Base-by-base conservation (phyloP, 768 basidiomycete genomes). In the Leucocoprinus birnbaumii region DNA sequence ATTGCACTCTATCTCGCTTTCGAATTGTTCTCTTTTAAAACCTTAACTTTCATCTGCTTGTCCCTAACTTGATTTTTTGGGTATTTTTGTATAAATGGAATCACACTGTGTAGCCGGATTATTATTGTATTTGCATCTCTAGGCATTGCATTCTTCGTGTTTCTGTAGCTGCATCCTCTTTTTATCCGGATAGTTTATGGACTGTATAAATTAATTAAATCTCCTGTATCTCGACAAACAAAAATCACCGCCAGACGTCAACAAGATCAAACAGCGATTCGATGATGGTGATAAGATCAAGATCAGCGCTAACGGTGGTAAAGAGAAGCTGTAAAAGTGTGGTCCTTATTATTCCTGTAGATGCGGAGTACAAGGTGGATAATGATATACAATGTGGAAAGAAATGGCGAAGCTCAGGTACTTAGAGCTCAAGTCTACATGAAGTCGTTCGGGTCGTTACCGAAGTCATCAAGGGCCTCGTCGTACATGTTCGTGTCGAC, bases 381-480 rank as follows among this genome's bases (percentile, higher is more conserved):
- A 42, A 48, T 42, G 38, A 41, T 47, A 47, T 37, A 57, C 38
- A 51, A 19, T 37, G n/a, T n/a, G n/a, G 44, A 41, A 14, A 27
- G 24, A 40, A 41, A 34, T 10, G 19, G 21, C n/a, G 27, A 35
- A 11, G 37, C 37, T 11, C 22, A 24, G 56, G 60, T 67, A 38
- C 45, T 5, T 13, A 7, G 11, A 31, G 8, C 38, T 4, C 4
- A 38, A 14, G 38, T 14, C 79, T 88, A 96, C 94, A 96, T 97
- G 79, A 96, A 96, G 67, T 96, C 94, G 63, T 87, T 87, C 51
- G 77, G 71, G 53, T 79, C 76, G 58, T 72, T 78, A 44, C 87
- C 89, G 65, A 91, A 90, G 70, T 97, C 94, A 68, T 97, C 95
- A 64, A 97, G 71, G 14, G 86, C 83, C 71, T 97, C 95, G 13